Conservation (phyloP, 345 rosid species). For the Sisymbrium altissimum region DNA sequence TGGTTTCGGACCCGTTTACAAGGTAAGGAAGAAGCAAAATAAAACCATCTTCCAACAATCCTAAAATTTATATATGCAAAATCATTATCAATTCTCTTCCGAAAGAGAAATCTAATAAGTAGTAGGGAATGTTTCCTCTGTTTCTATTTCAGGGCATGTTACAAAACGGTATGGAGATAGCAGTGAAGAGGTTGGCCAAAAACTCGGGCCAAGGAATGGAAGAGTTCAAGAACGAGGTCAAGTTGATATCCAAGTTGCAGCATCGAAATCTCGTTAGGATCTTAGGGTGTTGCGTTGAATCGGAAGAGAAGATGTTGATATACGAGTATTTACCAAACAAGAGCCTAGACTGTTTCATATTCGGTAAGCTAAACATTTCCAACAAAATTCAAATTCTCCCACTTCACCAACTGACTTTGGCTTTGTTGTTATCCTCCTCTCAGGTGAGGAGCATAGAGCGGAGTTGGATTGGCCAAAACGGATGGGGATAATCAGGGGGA, state of each 20-base stretch:
- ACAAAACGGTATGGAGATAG: conserved; percentile 43
- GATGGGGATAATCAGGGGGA: conserved; percentile 48
- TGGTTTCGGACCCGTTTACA: conserved; percentile 72
- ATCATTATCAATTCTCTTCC: background rate
- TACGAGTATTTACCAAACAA: conserved; percentile 64
- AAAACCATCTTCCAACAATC: background rate
- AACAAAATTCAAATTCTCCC: background rate
- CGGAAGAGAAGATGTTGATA: conserved; percentile 54
- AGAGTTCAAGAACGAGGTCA: conserved; percentile 49
- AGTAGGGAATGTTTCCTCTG: background rate
- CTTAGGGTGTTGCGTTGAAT: conserved; percentile 55
- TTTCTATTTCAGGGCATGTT: conserved; percentile 39
- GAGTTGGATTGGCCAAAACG: conserved; percentile 53
- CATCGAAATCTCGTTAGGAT: conserved; percentile 73
- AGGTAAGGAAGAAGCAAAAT: conserved; percentile 38
- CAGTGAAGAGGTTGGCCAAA: conserved; percentile 48
- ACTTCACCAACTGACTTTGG: background rate
- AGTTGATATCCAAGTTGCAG: conserved; percentile 52
- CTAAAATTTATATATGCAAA: background rate
- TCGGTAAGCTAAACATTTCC: conserved; percentile 34
- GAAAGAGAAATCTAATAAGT: background rate
- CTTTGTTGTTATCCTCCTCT: background rate
- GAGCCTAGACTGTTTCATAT: conserved; percentile 55
- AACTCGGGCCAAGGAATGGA: conserved; percentile 49
- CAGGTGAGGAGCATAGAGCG: conserved; percentile 39